These are phyloP conservation scores for Fusarium keratoplasticum DNA, from an alignment of 2,329 filamentous ascomycete species.

Conservation along the genomic window DNA sequence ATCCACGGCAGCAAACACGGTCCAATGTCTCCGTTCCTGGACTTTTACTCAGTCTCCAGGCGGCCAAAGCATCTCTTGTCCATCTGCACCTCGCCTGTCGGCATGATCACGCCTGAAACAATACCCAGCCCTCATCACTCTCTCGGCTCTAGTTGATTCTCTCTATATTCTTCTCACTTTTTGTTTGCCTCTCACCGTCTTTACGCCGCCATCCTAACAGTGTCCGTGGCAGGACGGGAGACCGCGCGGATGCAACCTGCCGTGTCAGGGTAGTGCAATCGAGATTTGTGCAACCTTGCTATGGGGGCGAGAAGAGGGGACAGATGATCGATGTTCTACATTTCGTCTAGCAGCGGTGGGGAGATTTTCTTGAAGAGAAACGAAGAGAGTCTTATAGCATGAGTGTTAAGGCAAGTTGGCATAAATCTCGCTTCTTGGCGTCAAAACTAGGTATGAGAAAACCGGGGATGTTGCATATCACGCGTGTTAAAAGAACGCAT, in stretches of 20 bases:
- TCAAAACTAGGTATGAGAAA: background rate
- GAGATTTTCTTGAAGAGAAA: background rate
- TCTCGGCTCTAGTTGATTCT: background rate
- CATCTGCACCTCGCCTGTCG: constrained; percentile 36
- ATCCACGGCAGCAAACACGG: constrained; percentile 11
- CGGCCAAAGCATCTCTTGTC: constrained; percentile 24
- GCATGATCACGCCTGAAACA: constrained; percentile 37
- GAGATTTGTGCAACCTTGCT: constrained; percentile 42
- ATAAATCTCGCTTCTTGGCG: background rate
- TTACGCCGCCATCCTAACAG: constrained; percentile 21
- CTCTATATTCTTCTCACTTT: background rate
- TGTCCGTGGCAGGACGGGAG: constrained; percentile 18
- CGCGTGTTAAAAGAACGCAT: background rate
- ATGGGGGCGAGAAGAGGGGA: background rate
- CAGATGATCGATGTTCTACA: background rate
- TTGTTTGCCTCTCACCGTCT: constrained; percentile 28
- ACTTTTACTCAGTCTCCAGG: background rate
- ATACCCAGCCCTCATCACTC: background rate
- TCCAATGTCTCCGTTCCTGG: background rate
- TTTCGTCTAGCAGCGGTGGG: constrained; percentile 14
- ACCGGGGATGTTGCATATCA: background rate
- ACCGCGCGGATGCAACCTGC: constrained; percentile 22
- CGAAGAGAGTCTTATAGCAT: constrained; percentile 1
- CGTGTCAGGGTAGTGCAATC: constrained; percentile 42
- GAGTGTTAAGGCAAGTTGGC: background rate